Conservation (phyloP, 78 protist species). For the Acrasis kona region DNA sequence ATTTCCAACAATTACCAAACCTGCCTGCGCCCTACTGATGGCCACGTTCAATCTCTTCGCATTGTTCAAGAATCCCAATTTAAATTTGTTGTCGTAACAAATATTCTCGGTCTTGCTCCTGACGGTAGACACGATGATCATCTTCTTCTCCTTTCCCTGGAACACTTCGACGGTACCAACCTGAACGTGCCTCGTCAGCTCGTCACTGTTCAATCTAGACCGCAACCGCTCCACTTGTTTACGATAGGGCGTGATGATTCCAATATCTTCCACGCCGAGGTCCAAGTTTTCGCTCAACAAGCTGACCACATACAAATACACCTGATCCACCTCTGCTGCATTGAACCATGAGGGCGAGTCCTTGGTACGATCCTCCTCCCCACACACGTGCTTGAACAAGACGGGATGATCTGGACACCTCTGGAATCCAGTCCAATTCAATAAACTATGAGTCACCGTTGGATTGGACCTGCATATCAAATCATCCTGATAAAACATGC, state of each 20-base stretch:
- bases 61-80: not conserved
- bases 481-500: conserved; percentile 7
- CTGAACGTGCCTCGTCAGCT: not conserved
- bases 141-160: conserved; percentile 16
- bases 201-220: not conserved
- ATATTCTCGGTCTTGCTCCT: not conserved
- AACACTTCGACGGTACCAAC: conserved; percentile 23
- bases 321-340: not conserved
- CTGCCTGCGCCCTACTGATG: conserved; percentile 6
- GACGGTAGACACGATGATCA: conserved; percentile 6
- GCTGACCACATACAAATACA: not conserved
- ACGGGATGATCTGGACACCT: not conserved
- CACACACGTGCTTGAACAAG: not conserved
- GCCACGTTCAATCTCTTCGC: conserved; percentile 15
- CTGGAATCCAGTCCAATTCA: not conserved
- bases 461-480: not conserved
- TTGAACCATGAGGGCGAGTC: not conserved
- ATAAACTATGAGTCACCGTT: not conserved
- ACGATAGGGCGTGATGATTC: conserved; percentile 8
- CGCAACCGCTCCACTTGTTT: not conserved
- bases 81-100: not conserved
- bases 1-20: conserved; percentile 4
- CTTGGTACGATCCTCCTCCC: not conserved
- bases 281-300: not conserved
- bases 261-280: not conserved